Conservation (phyloP, 2,329 filamentous ascomycete species). For the Paraphoma sp. region DNA sequence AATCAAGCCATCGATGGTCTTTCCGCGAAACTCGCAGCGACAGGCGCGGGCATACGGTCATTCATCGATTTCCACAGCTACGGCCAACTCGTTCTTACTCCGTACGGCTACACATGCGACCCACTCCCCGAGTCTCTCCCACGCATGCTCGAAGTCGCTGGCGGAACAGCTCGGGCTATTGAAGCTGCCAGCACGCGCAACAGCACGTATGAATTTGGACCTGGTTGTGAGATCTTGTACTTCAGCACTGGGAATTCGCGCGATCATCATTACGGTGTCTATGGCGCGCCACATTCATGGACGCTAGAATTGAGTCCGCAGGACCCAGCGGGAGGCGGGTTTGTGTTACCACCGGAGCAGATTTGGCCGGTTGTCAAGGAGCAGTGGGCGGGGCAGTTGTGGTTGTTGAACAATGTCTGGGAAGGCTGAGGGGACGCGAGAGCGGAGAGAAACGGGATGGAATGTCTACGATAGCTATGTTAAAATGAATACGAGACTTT, state of each 20-base stretch:
- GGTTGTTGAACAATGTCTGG: constrained; percentile 26
- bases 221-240: constrained; percentile 66
- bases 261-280: constrained; percentile 52
- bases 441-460: no score
- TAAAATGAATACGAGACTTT: no score
- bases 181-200: constrained; percentile 46
- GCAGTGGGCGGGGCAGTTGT: constrained; percentile 51
- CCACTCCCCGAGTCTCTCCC: constrained; percentile 56
- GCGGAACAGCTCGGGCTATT: constrained; percentile 52
- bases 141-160: constrained; percentile 48
- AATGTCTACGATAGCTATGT: no score
- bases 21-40: constrained; percentile 48
- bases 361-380: constrained; percentile 55
- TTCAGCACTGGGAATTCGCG: constrained; percentile 55
- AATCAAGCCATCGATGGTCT: constrained; percentile 52
- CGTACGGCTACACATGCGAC: constrained; percentile 58
- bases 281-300: constrained; percentile 52
- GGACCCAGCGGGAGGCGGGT: constrained; percentile 55
- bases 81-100: constrained; percentile 64
- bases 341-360: constrained; percentile 55
- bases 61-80: constrained; percentile 72
- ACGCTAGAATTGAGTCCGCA: constrained; percentile 54
- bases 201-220: constrained; percentile 51
- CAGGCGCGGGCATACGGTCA: constrained; percentile 59
- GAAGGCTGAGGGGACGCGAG: constrained; percentile 2